Evolutionary conservation across 2,329 filamentous ascomycete genomes (phyloP).

Genomic region (Penicillium concentricum): DNA sequence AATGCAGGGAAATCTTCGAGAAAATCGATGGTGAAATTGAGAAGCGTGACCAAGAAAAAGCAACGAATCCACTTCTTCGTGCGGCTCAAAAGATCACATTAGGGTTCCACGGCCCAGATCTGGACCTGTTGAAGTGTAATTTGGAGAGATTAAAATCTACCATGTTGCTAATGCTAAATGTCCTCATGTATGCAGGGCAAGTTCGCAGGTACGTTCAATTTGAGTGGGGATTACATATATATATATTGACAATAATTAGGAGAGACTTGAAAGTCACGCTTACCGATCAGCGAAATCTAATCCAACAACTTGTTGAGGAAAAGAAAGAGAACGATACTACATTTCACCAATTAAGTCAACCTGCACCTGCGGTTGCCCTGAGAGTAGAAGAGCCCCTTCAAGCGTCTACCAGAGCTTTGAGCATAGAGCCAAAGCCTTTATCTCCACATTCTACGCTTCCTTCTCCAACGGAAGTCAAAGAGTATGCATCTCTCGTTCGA

Average conservation of each 20-base stretch:
- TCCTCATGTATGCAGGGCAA: conserved; percentile 33
- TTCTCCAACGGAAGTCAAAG: background rate
- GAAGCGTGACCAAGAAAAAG: background rate
- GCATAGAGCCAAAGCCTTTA: background rate
- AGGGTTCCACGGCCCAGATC: conserved; percentile 21
- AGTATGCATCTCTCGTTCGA: background rate
- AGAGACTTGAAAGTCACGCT: background rate
- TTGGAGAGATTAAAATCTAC: conserved; percentile 34
- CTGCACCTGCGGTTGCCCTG: background rate
- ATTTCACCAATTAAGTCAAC: background rate
- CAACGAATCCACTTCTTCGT: background rate
- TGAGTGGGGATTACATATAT: no score
- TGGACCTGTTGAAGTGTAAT: conserved; percentile 28
- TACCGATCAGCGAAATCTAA: background rate
- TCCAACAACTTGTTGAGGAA: background rate
- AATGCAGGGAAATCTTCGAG: conserved; percentile 28
- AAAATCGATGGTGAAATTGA: conserved; percentile 7
- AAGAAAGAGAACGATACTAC: background rate
- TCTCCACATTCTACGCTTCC: no score
- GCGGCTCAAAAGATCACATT: conserved; percentile 14
- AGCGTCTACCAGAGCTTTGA: background rate
- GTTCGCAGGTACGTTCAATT: conserved; percentile 6
- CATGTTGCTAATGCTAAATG: conserved; percentile 16
- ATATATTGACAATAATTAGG: background rate
- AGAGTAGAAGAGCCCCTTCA: background rate